Evolutionary conservation across 176 grass and related monocot species (phyloP).

Genomic region (Bothriochloa decipiens): DNA sequence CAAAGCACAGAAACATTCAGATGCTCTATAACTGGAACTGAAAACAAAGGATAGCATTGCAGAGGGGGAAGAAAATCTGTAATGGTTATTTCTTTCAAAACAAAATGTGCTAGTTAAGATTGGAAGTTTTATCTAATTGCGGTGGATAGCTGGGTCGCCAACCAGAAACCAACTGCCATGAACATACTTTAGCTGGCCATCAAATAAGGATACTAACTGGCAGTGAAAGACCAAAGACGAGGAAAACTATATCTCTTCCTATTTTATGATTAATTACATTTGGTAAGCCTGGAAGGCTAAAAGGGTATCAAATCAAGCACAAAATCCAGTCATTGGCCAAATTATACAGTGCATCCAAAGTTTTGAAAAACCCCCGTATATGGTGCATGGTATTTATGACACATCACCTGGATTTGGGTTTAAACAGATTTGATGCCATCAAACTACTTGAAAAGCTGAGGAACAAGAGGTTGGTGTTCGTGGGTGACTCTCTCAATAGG

Average conservation of each 20-base stretch:
- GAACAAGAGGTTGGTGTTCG: constrained; percentile 83
- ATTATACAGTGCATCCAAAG: not conserved
- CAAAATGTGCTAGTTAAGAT: not conserved
- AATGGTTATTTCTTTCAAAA: too few relatives aligned
- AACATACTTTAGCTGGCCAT: not conserved
- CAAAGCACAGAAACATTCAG: not conserved
- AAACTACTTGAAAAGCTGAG: constrained; percentile 68
- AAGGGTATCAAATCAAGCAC: not conserved
- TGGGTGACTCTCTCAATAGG: constrained; percentile 88
- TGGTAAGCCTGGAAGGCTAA: not conserved
- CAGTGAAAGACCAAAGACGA: not conserved
- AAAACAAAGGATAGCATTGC: not conserved
- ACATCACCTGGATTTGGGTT: not conserved
- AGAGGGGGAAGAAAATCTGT: not conserved
- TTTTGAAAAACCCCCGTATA: not conserved
- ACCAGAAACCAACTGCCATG: not conserved
- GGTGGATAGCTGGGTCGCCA: not conserved
- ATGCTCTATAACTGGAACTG: not conserved
- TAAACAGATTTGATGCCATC: constrained; percentile 71
- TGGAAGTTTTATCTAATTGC: not conserved
- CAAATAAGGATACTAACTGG: not conserved
- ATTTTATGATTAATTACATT: not conserved
- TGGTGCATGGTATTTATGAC: not conserved
- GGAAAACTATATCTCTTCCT: not conserved
- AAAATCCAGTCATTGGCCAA: not conserved